Evolutionary conservation across 768 basidiomycete genomes (phyloP).

Genomic region (Suillus subaureus): DNA sequence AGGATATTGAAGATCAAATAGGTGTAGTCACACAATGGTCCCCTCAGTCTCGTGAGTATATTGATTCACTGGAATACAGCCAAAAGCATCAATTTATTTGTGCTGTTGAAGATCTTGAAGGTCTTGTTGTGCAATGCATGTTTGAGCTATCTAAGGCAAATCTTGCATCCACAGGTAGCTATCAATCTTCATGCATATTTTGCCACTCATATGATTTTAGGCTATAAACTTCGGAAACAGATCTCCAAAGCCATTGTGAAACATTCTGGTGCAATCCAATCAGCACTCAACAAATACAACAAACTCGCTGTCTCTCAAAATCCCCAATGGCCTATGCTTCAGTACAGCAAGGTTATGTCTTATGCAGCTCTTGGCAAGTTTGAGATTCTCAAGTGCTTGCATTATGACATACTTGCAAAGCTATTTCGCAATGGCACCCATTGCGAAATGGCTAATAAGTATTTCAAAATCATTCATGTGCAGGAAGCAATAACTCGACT

Average conservation of each 20-base stretch:
- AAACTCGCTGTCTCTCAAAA: slow-evolving; percentile 19
- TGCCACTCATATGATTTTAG: background rate
- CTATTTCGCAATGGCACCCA: slow-evolving; percentile 24
- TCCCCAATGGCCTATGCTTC: slow-evolving; percentile 15
- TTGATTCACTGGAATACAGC: slow-evolving; percentile 8
- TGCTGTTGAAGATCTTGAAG: background rate
- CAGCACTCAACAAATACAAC: slow-evolving; percentile 37
- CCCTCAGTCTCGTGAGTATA: slow-evolving; percentile 27
- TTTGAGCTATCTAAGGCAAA: background rate
- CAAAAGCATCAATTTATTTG: background rate
- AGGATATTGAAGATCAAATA: slow-evolving; percentile 20
- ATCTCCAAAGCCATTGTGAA: slow-evolving; percentile 37
- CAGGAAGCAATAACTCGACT: slow-evolving; percentile 28
- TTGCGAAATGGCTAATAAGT: slow-evolving; percentile 22
- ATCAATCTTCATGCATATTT: background rate
- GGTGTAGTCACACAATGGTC: slow-evolving; percentile 33
- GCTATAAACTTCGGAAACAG: slow-evolving; percentile 34
- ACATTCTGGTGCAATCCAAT: slow-evolving; percentile 33
- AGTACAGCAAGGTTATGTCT: slow-evolving; percentile 23
- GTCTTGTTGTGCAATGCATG: background rate
- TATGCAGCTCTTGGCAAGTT: slow-evolving; percentile 32
- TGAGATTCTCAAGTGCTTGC: slow-evolving; percentile 32
- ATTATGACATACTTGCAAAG: slow-evolving; percentile 29
- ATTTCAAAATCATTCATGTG: slow-evolving; percentile 27
- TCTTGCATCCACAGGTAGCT: background rate